phyloP scores from a whole-genome alignment of 148 eudicot species.

The Cornus kousa region DNA sequence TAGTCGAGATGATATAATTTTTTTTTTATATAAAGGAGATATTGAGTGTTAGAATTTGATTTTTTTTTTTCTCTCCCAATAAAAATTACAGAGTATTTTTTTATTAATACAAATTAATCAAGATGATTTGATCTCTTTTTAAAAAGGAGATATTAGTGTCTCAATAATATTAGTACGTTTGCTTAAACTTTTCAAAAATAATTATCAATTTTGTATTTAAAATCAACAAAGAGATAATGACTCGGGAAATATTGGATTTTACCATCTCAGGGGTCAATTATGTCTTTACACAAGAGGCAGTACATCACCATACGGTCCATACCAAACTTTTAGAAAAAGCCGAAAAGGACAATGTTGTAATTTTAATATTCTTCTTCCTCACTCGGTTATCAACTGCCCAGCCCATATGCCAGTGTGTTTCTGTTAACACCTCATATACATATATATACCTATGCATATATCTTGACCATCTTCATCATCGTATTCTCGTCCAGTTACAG shows the following conservation, averaged over 20 bases:
- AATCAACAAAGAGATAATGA: not conserved
- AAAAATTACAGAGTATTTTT: too few relatives aligned
- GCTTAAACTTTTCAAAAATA: too few relatives aligned
- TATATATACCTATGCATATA: not conserved
- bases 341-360: slow-evolving; percentile 40
- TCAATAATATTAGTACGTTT: too few relatives aligned
- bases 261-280: slow-evolving; percentile 24
- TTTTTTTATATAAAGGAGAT: too few relatives aligned
- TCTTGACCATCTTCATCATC: not conserved
- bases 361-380: slow-evolving; percentile 17
- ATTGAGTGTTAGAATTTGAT: too few relatives aligned
- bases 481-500: not conserved
- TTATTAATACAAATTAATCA: too few relatives aligned
- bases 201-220: not conserved
- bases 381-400: slow-evolving; percentile 27
- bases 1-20: too few relatives aligned
- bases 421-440: slow-evolving; percentile 18
- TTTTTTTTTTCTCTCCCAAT: too few relatives aligned
- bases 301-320: not conserved
- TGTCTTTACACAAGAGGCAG: slow-evolving; percentile 22
- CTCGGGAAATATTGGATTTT: not conserved
- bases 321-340: slow-evolving; percentile 19
- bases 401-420: slow-evolving; percentile 14
- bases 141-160: too few relatives aligned
- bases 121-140: too few relatives aligned